Evolutionary conservation across 225 moss, liverwort and hornwort species (phyloP), one percentile per base, ranked within the genome.

Genomic region (Marchantia polymorpha): DNA sequence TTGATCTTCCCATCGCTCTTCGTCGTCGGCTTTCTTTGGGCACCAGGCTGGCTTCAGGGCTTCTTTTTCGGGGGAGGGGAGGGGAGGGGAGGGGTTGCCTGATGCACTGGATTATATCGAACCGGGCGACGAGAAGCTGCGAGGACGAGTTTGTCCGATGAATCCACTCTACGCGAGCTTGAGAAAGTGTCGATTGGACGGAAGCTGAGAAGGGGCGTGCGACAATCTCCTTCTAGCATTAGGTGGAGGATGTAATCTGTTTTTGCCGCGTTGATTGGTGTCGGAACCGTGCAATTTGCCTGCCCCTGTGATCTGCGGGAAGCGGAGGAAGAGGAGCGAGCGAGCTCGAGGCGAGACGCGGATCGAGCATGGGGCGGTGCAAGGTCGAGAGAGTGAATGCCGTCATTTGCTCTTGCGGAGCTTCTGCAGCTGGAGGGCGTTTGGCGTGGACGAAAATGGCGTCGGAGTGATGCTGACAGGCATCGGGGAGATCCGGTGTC

Each of bases 101-200:
- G n/a, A n/a, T n/a, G n/a, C n/a, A n/a, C n/a, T n/a, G n/a, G n/a
- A n/a, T n/a, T n/a, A n/a, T n/a, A n/a, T n/a, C n/a, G n/a, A n/a
- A n/a, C n/a, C n/a, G 55, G 14, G 64, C 64, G 13, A 12, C n/a
- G n/a, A n/a, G n/a, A n/a, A n/a, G n/a, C n/a, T n/a, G n/a, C n/a
- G n/a, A n/a, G n/a, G n/a, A n/a, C n/a, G n/a, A n/a, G n/a, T n/a
- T n/a, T 78, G 67, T 56, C 30, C 68, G 55, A 71, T 78, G 81
- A 85, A 81, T 74, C 66, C 52, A 61, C 52, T 72, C 9, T 74
- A 77, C 4, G 65, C 79, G 30, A 54, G 50, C 55, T 82, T 76
- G 73, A 67, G 76, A 29, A 79, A 80, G 79, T 77, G 60, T 66
- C 39, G 82, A n/a, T 26, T 80, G 19, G 76, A 82, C 76, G 79